phyloP scores from a whole-genome alignment of 1,139 yeast species.

The Candida dubliniensis region DNA sequence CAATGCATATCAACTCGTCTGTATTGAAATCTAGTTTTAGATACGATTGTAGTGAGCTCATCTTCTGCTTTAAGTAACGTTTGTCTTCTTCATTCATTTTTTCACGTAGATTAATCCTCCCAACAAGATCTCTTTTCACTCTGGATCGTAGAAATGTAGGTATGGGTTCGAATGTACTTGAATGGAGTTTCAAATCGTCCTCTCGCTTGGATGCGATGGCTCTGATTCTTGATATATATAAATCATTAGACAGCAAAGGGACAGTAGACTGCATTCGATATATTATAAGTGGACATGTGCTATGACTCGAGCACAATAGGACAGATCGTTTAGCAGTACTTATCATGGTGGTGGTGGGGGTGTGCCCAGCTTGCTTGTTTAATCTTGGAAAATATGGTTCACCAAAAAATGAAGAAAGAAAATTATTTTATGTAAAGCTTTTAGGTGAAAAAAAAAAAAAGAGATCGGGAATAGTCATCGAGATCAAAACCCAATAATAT shows the following conservation, averaged over 20 bases:
- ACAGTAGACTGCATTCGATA: not conserved
- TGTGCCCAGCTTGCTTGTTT: no score
- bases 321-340: not conserved
- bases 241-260: conserved; percentile 3
- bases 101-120: not conserved
- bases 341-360: not conserved
- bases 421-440: no score
- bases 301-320: no score
- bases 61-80: not conserved
- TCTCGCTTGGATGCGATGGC: not conserved
- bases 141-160: not conserved
- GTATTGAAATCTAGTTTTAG: conserved; percentile 1
- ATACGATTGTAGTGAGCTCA: not conserved
- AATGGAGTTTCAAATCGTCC: not conserved
- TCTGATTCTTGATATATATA: not conserved
- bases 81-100: not conserved
- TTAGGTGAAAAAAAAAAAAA: no score
- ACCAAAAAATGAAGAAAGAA: no score
- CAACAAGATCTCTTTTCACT: conserved; percentile 1
- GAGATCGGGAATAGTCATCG: no score
- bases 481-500: no score
- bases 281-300: not conserved
- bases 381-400: not conserved
- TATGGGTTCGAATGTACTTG: not conserved
- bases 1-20: conserved; percentile 8